Evolutionary conservation across 2,329 filamentous ascomycete genomes (phyloP), one percentile per base, ranked within the genome.

Genomic region (Atkinsonella hypoxylon): DNA sequence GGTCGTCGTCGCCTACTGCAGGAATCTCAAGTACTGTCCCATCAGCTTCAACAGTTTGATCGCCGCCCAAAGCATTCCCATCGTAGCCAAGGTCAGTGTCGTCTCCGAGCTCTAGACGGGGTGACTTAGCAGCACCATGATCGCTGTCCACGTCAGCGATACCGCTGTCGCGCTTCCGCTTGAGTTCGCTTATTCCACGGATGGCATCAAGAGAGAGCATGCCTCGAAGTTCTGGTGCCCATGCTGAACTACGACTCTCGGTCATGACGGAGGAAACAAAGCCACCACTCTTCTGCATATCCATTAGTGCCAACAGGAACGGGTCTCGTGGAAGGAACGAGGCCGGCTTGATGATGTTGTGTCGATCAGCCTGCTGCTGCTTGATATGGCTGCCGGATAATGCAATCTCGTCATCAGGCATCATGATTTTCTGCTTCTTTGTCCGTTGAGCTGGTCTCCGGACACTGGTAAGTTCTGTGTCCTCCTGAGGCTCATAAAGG

Each of bases 141-240:
- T 85, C 82, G 55, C 76, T 79, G 20, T 85, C 87, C 55, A 93
- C 77, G 61, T 91, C 89, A 43, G 85, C 87, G 56, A 93, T 81
- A 22, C 87, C 89, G 59, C 85, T 89, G 61, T 95, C 89, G 30
- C 93, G 83, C 76, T 98, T 98, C 53, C 93, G 81, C 78, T 97
- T 98, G 50, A 91, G 77, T 54, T 95, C 89, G 52, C 82, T 85
- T 41, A 83, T 78, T 51, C 82, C 82, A 54, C 83, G 83, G 15
- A 95, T 78, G 13, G 87, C 78, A 56, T 94, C 88, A 41, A 96
- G 74, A 1, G 89, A 95, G n/a, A 97, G 73, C 60, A 98, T 81
- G n/a, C 86, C 89, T 53, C 88, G 84, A 18, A 98, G 77, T 68
- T 98, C 93, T 1, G 91, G 91, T 3, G 91, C 91, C 90, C 89